Evolutionary conservation across 2,329 filamentous ascomycete genomes (phyloP).

Genomic region (Emericellopsis atlantica): DNA sequence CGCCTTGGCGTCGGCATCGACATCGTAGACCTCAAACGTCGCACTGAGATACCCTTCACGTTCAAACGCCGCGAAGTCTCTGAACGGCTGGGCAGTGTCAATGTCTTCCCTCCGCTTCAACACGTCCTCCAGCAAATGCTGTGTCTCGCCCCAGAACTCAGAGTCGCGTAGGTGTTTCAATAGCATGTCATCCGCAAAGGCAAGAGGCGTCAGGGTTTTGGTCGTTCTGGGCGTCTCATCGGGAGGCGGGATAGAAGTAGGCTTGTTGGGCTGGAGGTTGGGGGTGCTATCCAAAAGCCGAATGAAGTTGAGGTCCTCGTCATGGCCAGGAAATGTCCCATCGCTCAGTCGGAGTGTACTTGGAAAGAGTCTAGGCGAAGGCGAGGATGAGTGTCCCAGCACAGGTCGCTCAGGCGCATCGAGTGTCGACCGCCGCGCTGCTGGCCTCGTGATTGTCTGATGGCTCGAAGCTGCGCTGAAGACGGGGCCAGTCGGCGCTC

Average conservation of each 20-base stretch:
- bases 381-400: too few relatives aligned
- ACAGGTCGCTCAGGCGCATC: slow-evolving; percentile 10
- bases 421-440: slow-evolving; percentile 13
- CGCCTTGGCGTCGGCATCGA: slow-evolving; percentile 30
- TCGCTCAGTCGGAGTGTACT: slow-evolving; percentile 10
- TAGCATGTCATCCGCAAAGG: slow-evolving; percentile 27
- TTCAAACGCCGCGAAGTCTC: slow-evolving; percentile 21
- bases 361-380: slow-evolving; percentile 9
- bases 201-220: slow-evolving; percentile 8
- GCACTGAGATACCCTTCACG: slow-evolving; percentile 28
- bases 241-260: slow-evolving; percentile 5
- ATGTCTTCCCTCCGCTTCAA: slow-evolving; percentile 19
- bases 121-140: slow-evolving; percentile 22
- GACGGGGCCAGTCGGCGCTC: slow-evolving; percentile 10
- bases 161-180: slow-evolving; percentile 25
- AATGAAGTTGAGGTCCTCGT: slow-evolving; percentile 18
- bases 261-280: slow-evolving; percentile 3
- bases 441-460: slow-evolving; percentile 4
- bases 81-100: slow-evolving; percentile 15
- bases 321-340: slow-evolving; percentile 8
- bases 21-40: slow-evolving; percentile 45
- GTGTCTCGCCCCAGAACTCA: slow-evolving; percentile 26
- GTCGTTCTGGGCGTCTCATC: slow-evolving; percentile 4
- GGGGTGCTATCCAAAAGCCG: slow-evolving; percentile 12
- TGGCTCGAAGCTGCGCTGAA: slow-evolving; percentile 5